phyloP scores from a whole-genome alignment of 2,329 filamentous ascomycete genomes.

The Ophiosphaerella herpotricha region DNA sequence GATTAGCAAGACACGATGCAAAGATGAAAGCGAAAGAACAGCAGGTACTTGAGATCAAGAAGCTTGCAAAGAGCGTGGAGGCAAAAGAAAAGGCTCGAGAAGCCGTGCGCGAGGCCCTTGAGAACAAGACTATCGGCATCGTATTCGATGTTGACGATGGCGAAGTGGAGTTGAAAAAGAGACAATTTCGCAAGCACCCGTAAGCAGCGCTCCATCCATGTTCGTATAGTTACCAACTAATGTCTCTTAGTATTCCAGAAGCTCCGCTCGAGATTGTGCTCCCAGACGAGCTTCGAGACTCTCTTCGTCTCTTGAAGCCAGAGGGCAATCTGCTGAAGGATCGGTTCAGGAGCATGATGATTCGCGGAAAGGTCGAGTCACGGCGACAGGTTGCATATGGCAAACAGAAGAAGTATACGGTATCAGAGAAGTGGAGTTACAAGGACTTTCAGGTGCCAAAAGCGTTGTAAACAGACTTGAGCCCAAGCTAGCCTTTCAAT shows the following conservation, averaged over 20 bases:
- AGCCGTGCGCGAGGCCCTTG: constrained; percentile 28
- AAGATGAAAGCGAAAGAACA: constrained; percentile 73
- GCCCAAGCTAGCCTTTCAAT: no score
- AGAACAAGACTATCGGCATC: constrained; percentile 29
- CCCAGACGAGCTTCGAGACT: constrained; percentile 57
- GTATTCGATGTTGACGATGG: constrained; percentile 42
- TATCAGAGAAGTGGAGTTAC: constrained; percentile 96
- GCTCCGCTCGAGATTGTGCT: constrained; percentile 58
- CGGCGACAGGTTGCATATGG: constrained; percentile 77
- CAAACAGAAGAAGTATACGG: constrained; percentile 79
- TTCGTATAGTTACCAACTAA: constrained; percentile 9
- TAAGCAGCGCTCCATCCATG: constrained; percentile 26
- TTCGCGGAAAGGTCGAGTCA: constrained; percentile 87
- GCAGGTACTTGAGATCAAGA: constrained; percentile 73
- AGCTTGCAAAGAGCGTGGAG: constrained; percentile 67
- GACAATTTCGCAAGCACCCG: constrained; percentile 70
- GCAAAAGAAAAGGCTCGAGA: constrained; percentile 59
- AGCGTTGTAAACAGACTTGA: no score
- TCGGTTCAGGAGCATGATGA: constrained; percentile 83
- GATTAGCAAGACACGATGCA: constrained; percentile 73
- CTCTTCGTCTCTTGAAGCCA: constrained; percentile 66
- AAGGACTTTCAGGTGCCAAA: constrained; percentile 78
- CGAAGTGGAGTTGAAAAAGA: constrained; percentile 63
- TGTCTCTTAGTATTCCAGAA: constrained; percentile 66
- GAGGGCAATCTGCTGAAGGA: constrained; percentile 96